These are phyloP conservation scores for Aspergillus thermomutatus DNA, from an alignment of 2,329 filamentous ascomycete genomes.

Conservation along the genomic window DNA sequence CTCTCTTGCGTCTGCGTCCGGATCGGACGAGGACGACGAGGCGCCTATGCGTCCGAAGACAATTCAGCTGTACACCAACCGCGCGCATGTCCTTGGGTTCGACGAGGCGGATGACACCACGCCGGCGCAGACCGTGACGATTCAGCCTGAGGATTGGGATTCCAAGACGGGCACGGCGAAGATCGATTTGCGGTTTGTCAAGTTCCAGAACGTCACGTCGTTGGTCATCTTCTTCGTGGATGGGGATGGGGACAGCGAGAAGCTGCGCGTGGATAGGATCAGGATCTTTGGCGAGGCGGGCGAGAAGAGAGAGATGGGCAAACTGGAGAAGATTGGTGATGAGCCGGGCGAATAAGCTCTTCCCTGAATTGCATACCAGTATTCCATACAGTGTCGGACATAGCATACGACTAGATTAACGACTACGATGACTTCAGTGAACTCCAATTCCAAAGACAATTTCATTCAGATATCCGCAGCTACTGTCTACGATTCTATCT, in stretches of 20 bases:
- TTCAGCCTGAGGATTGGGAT: conserved; percentile 78
- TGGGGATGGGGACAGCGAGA: conserved; percentile 78
- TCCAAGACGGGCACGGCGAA: conserved; percentile 65
- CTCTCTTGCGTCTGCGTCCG: conserved; percentile 63
- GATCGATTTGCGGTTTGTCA: conserved; percentile 80
- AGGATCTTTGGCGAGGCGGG: conserved; percentile 80
- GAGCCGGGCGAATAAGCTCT: conserved; percentile 57
- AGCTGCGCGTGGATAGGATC: conserved; percentile 65
- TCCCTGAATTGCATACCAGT: not conserved
- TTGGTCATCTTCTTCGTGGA: conserved; percentile 85
- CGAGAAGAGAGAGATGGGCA: conserved; percentile 88
- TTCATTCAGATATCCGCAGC: conserved; percentile 1
- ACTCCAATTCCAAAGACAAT: not conserved
- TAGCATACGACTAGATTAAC: not conserved
- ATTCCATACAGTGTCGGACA: not conserved
- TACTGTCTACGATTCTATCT: not conserved
- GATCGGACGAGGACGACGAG: conserved; percentile 53
- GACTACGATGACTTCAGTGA: not conserved
- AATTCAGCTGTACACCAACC: conserved; percentile 83
- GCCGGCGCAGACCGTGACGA: conserved; percentile 73
- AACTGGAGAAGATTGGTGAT: conserved; percentile 90
- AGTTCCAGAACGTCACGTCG: conserved; percentile 91
- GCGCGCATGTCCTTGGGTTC: conserved; percentile 86
- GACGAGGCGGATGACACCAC: conserved; percentile 87
- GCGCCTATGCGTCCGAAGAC: conserved; percentile 75